Evolutionary conservation across 2,329 filamentous ascomycete species (phyloP).

Genomic region (Cladosporium phlei): DNA sequence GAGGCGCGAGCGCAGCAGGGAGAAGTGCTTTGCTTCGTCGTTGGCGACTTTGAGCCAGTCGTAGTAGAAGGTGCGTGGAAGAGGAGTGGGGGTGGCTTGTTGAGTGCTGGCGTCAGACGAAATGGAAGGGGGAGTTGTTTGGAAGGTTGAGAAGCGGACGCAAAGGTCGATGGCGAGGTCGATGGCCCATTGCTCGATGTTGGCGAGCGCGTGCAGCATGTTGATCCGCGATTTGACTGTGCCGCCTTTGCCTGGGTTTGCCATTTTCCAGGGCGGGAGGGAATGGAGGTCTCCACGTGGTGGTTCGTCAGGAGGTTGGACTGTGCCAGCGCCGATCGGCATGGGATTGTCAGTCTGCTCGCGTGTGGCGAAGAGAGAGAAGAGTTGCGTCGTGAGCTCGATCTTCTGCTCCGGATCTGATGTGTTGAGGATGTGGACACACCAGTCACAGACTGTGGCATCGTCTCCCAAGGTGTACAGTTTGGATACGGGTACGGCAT

Average conservation of each 20-base stretch:
- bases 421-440: constrained; percentile 16
- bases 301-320: constrained; percentile 11
- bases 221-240: constrained; percentile 15
- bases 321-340: constrained; percentile 15
- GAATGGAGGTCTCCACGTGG: constrained; percentile 7
- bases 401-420: constrained; percentile 17
- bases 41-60: constrained; percentile 18
- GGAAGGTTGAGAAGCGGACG: constrained; percentile 16
- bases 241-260: constrained; percentile 13
- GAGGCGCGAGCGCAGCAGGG: constrained; percentile 12
- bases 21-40: constrained; percentile 18
- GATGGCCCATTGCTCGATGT: constrained; percentile 18
- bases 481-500: background rate
- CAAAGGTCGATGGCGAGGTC: constrained; percentile 18
- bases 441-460: constrained; percentile 17
- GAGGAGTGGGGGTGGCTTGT: background rate
- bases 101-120: background rate
- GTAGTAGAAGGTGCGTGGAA: constrained; percentile 17
- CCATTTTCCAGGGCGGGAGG: constrained; percentile 15
- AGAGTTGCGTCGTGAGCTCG: constrained; percentile 16
- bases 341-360: constrained; percentile 14
- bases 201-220: constrained; percentile 16
- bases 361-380: constrained; percentile 14
- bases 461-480: constrained; percentile 5
- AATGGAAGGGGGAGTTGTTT: constrained; percentile 3